Percentiles rank a stretch among this genome's conserved stretches.
Conservation (phyloP, 257 asterid species). For the Solanum paucissectum region DNA sequence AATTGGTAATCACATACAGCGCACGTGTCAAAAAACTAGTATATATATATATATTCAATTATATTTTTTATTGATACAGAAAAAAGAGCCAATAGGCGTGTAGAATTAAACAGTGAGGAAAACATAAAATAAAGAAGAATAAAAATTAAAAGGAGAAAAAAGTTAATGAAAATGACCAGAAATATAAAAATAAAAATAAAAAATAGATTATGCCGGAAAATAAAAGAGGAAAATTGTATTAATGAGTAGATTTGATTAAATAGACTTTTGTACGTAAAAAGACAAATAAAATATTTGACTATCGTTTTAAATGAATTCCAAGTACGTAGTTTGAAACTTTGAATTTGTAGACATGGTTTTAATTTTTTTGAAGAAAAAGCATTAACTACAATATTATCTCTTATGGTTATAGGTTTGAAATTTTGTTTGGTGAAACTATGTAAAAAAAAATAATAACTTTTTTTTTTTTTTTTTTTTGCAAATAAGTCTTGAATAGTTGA, state of each 20-base stretch:
- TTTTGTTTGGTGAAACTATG: background rate
- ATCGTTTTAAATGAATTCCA: too few species aligned
- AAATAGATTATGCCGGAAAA: background rate
- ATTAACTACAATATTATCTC: background rate
- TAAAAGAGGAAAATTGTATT: background rate
- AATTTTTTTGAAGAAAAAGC: background rate
- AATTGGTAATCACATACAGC: too few species aligned
- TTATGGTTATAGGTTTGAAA: background rate
- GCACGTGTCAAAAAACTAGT: too few species aligned
- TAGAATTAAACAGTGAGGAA: too few species aligned
- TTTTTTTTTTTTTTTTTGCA: background rate
- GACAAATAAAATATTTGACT: background rate
- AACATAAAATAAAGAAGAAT: background rate
- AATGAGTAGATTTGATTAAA: background rate
- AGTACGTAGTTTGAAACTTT: background rate
- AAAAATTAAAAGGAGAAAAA: background rate
- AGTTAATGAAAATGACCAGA: too few species aligned
- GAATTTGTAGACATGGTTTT: too few species aligned
- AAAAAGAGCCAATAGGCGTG: too few species aligned
- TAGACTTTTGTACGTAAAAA: background rate
- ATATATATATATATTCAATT: too few species aligned
- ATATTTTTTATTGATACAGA: too few species aligned
- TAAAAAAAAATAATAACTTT: background rate
- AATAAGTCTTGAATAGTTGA: background rate
- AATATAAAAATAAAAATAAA: too few species aligned